Evolutionary conservation across 2,329 filamentous ascomycete genomes (phyloP).

Genomic region (Botrytis tulipae): DNA sequence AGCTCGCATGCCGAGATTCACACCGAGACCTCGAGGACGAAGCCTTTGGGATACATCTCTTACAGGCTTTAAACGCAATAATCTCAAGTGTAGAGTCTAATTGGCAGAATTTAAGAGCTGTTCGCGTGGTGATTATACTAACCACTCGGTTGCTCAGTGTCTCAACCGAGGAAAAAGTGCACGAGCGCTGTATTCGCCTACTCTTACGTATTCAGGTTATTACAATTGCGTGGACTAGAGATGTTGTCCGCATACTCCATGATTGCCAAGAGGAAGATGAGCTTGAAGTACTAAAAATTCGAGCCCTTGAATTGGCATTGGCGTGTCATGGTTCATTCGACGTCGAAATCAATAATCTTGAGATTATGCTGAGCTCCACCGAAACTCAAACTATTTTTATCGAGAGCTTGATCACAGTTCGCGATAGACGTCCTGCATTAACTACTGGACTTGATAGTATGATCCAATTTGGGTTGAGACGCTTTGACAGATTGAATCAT

Average conservation of each 20-base stretch:
- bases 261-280: constrained; percentile 33
- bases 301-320: constrained; percentile 43
- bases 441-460: constrained; percentile 32
- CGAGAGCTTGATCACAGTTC: constrained; percentile 42
- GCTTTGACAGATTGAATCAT: constrained; percentile 24
- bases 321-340: constrained; percentile 48
- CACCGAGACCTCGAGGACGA: constrained; percentile 42
- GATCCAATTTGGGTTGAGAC: constrained; percentile 8
- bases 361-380: constrained; percentile 31
- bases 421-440: constrained; percentile 40
- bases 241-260: constrained; percentile 21
- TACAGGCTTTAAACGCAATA: constrained; percentile 38
- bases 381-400: constrained; percentile 40
- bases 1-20: constrained; percentile 32
- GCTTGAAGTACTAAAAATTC: constrained; percentile 38
- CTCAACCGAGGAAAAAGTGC: constrained; percentile 30
- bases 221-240: constrained; percentile 43
- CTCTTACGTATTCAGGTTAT: constrained; percentile 40
- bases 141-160: constrained; percentile 46
- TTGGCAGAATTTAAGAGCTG: constrained; percentile 48
- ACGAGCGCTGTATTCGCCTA: constrained; percentile 35
- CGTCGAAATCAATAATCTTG: constrained; percentile 40
- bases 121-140: constrained; percentile 44
- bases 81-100: constrained; percentile 46
- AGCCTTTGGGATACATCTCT: constrained; percentile 39